Conservation (phyloP, 345 rosid species). For the Anastatica hierochuntica region DNA sequence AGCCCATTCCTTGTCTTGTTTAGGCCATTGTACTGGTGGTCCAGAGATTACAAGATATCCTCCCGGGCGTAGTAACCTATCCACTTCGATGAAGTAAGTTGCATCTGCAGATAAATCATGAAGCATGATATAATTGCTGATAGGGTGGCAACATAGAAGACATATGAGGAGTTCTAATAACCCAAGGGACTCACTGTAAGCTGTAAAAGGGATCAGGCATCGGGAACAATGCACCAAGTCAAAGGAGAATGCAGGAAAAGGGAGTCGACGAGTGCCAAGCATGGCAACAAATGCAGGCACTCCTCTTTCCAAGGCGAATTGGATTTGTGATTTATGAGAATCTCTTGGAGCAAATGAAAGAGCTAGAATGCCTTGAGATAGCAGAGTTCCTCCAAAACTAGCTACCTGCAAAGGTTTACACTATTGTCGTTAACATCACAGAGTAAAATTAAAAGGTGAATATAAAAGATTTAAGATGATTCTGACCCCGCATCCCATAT, state of each 20-base stretch:
- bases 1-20: constrained; percentile 98
- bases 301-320: constrained; percentile 94
- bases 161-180: background rate
- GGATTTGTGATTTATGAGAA: constrained; percentile 96
- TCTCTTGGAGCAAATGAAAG: constrained; percentile 96
- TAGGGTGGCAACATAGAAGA: background rate
- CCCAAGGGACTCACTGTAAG: constrained; percentile 65
- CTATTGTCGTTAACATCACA: too few species aligned
- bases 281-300: constrained; percentile 95
- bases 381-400: constrained; percentile 85
- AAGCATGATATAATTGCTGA: constrained; percentile 15
- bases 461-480: background rate
- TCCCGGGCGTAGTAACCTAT: constrained; percentile 82
- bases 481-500: constrained; percentile 97
- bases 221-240: constrained; percentile 89
- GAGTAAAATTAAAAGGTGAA: too few species aligned
- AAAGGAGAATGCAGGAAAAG: constrained; percentile 84
- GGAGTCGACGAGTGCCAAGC: constrained; percentile 98
- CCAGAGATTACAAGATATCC: constrained; percentile 96
- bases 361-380: constrained; percentile 59
- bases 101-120: constrained; percentile 57
- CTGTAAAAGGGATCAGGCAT: constrained; percentile 90
- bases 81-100: constrained; percentile 86
- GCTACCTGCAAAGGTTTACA: constrained; percentile 54
- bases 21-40: constrained; percentile 97